These are phyloP conservation scores for Gossypium anomalum DNA, from an alignment of 345 rosid species.

Conservation along the genomic window DNA sequence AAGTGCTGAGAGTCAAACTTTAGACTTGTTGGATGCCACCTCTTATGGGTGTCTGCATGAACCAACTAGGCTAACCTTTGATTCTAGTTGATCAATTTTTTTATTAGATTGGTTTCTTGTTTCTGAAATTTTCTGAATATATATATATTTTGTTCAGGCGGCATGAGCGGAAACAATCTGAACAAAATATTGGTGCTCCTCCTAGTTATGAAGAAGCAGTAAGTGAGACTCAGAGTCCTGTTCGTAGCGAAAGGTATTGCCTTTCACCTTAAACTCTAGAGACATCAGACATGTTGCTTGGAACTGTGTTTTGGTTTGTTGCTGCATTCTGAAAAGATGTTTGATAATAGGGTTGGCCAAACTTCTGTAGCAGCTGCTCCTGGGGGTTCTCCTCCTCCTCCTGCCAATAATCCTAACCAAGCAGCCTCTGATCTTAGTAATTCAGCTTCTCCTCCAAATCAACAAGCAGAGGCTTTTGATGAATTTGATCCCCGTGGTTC, in stretches of 20 bases:
- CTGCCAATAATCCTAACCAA: constrained; percentile 27
- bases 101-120: constrained; percentile 4
- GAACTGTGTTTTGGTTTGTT: constrained; percentile 7
- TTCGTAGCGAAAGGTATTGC: constrained; percentile 64
- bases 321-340: constrained; percentile 14
- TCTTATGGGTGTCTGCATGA: background rate
- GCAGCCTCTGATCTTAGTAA: constrained; percentile 17
- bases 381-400: constrained; percentile 50
- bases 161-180: constrained; percentile 73
- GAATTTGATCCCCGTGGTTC: constrained; percentile 2
- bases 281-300: constrained; percentile 15
- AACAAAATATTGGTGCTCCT: constrained; percentile 78
- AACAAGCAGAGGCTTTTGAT: background rate
- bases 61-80: background rate
- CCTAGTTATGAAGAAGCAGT: constrained; percentile 92
- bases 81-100: background rate
- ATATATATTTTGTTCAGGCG: constrained; percentile 34
- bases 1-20: background rate
- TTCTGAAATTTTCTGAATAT: constrained; percentile 13
- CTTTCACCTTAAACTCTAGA: constrained; percentile 12
- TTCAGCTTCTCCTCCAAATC: background rate
- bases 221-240: constrained; percentile 71
- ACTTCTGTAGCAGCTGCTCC: constrained; percentile 52
- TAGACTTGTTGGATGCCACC: background rate
- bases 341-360: constrained; percentile 54